phyloP scores from a whole-genome alignment of 2,329 filamentous ascomycete genomes.

The Ustilaginoidea virens region DNA sequence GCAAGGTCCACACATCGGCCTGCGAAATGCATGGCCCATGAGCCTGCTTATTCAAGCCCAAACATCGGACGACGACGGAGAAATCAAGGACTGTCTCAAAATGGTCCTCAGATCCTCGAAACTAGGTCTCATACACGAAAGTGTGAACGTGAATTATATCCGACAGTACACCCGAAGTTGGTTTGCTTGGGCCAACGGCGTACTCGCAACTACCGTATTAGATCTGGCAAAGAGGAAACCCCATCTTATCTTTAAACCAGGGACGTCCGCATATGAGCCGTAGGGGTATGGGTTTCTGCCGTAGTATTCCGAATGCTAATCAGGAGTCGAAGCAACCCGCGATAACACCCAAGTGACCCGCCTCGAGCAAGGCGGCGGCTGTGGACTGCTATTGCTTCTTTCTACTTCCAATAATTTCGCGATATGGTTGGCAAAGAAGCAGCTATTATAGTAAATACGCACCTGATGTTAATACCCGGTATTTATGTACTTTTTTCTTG shows the following conservation, averaged over 20 bases:
- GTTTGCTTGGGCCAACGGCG: conserved; percentile 97
- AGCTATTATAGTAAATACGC: no score
- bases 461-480: no score
- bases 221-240: conserved; percentile 83
- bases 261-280: conserved; percentile 41
- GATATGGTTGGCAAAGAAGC: no score
- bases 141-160: conserved; percentile 60
- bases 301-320: no score
- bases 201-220: conserved; percentile 84
- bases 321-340: no score
- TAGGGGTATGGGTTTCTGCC: no score
- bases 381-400: no score
- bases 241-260: conserved; percentile 63
- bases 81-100: conserved; percentile 61
- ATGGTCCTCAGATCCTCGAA: conserved; percentile 61
- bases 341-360: no score
- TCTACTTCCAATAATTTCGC: no score
- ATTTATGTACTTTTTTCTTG: no score
- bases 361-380: no score
- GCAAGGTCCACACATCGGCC: conserved; percentile 52
- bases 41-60: conserved; percentile 81
- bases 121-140: conserved; percentile 81
- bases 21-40: conserved; percentile 95
- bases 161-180: conserved; percentile 70
- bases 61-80: conserved; percentile 68